phyloP scores from a whole-genome alignment of 768 basidiomycete genomes.

The Lactarius hatsudake region DNA sequence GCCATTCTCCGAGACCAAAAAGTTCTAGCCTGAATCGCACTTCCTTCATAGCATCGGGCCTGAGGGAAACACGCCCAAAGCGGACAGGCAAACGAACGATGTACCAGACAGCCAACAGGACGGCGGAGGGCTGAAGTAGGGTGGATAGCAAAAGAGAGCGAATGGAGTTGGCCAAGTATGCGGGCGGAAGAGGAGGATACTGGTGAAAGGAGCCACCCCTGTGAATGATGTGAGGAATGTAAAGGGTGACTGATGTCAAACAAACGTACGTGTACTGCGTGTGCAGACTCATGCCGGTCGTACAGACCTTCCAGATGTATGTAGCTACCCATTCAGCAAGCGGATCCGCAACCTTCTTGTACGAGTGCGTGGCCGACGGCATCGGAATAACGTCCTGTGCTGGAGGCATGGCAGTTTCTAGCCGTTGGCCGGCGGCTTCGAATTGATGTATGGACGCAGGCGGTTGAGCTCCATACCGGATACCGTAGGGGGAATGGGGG shows the following conservation, averaged over 20 bases:
- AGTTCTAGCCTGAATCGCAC: constrained; percentile 61
- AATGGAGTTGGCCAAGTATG: constrained; percentile 55
- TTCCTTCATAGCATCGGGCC: constrained; percentile 56
- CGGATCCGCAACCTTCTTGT: constrained; percentile 73
- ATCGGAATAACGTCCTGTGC: constrained; percentile 44
- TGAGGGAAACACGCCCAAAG: constrained; percentile 51
- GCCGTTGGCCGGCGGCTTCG: constrained; percentile 32
- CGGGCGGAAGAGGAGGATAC: constrained; percentile 49
- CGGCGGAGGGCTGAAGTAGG: constrained; percentile 75
- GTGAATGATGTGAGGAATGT: constrained; percentile 10
- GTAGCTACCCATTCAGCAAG: constrained; percentile 75
- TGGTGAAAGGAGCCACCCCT: constrained; percentile 31
- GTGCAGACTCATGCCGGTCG: constrained; percentile 64
- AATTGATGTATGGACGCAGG: constrained; percentile 22
- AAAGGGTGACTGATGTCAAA: not conserved
- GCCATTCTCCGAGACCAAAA: constrained; percentile 44
- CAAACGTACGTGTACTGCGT: constrained; percentile 53
- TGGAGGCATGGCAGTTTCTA: constrained; percentile 36
- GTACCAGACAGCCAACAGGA: constrained; percentile 79
- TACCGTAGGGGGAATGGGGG: constrained; percentile 25
- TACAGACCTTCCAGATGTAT: constrained; percentile 82
- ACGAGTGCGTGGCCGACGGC: constrained; percentile 51
- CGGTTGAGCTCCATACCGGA: constrained; percentile 30
- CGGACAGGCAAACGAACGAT: constrained; percentile 73
- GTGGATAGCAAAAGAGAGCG: constrained; percentile 77